phyloP scores from a whole-genome alignment of 208 protist genomes.

The Strigomonas galati region DNA sequence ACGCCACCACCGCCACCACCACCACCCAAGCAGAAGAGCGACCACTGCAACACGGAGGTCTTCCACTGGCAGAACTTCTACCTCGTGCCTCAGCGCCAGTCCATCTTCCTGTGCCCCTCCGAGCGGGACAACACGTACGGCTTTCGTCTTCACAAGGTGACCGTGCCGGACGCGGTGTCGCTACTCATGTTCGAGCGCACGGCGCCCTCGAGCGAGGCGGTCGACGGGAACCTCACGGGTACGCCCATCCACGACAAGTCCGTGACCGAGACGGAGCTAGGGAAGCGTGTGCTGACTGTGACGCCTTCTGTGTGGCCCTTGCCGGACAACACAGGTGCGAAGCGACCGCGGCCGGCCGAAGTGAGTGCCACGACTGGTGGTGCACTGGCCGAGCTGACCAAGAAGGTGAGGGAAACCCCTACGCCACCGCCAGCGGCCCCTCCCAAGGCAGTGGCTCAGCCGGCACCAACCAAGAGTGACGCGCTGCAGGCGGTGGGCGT shows the following conservation, averaged over 20 bases:
- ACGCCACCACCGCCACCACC: not conserved
- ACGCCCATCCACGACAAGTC: conserved; percentile 47
- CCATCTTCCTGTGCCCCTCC: conserved; percentile 54
- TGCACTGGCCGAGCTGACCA: too few relatives aligned
- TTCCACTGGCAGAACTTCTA: conserved; percentile 59
- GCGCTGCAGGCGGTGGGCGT: conserved; percentile 54
- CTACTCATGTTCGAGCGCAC: conserved; percentile 70
- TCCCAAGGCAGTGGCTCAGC: not conserved
- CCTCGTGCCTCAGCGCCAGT: conserved; percentile 62
- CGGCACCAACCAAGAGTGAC: not conserved
- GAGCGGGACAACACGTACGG: conserved; percentile 48
- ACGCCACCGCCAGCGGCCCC: too few relatives aligned
- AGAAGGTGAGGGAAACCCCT: too few relatives aligned
- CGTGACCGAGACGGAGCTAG: conserved; percentile 18
- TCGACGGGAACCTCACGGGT: conserved; percentile 68
- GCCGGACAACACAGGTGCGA: too few relatives aligned
- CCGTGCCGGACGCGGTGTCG: conserved; percentile 39
- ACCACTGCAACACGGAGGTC: conserved; percentile 52
- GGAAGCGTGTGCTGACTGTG: too few relatives aligned
- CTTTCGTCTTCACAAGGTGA: conserved; percentile 58
- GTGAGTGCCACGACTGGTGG: too few relatives aligned
- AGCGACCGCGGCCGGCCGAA: too few relatives aligned
- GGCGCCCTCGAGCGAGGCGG: conserved; percentile 80
- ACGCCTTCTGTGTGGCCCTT: too few relatives aligned
- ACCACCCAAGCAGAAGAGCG: not conserved